Evolutionary conservation across 2,329 filamentous ascomycete species (phyloP).

Genomic region (Arthrobotrys pseudoclavata): DNA sequence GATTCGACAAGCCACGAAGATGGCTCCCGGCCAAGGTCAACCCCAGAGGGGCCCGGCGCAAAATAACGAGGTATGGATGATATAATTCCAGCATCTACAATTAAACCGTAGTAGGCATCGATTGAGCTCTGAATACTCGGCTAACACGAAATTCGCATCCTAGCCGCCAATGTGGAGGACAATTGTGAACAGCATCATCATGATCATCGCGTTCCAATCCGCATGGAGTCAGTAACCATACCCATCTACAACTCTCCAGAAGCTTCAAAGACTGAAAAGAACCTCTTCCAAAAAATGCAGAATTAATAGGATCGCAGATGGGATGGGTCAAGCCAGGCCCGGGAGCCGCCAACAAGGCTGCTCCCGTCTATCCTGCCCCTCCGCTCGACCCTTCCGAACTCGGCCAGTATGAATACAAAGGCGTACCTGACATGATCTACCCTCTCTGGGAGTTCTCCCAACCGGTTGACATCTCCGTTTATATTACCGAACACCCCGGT

Average conservation of each 20-base stretch:
- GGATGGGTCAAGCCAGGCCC: conserved; percentile 69
- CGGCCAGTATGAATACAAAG: conserved; percentile 73
- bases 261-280: neutral
- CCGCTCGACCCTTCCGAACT: conserved; percentile 73
- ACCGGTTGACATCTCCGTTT: conserved; percentile 84
- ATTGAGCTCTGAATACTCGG: neutral
- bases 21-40: conserved; percentile 41
- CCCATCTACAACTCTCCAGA: neutral
- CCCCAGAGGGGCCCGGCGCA: conserved; percentile 42
- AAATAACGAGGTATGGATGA: conserved; percentile 38
- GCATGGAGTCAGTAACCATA: conserved; percentile 70
- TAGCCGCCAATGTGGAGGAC: conserved; percentile 52
- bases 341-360: conserved; percentile 68
- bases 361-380: conserved; percentile 69
- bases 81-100: neutral
- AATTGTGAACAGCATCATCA: conserved; percentile 69
- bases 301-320: conserved; percentile 64
- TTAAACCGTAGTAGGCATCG: neutral
- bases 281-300: neutral
- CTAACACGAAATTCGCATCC: conserved; percentile 65
- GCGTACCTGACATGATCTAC: conserved; percentile 78
- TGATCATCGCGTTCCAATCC: conserved; percentile 73
- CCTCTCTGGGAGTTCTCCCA: conserved; percentile 90
- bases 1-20: conserved; percentile 11
- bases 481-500: conserved; percentile 81